Evolutionary conservation across 805 yeast species (phyloP), one percentile per base, ranked within the genome.

Genomic region (Starmerella tilneyi): DNA sequence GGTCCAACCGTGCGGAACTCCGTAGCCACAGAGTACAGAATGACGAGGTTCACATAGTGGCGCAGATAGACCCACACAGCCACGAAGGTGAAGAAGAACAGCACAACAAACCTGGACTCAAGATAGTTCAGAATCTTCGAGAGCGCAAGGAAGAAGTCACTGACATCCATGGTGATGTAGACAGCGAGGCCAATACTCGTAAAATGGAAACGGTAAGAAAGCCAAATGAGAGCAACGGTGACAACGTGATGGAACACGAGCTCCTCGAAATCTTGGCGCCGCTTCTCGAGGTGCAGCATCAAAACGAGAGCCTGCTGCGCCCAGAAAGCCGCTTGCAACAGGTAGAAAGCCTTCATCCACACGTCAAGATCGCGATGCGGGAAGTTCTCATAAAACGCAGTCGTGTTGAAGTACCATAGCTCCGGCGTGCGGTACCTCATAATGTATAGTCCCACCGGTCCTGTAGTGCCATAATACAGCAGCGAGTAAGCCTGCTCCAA

Each of bases 311-410:
- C 79, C 66, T 92, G 98, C 68, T 92, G 99, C 19, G 86, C 78
- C 99, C 99, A 92, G 64, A 85, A 92, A 4, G 96, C 82, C 5
- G 97, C 96, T 67, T 92, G 97, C 33, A 83, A 78, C 50, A 92
- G 69, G 62, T 92, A 92, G 61, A 81, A 92, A 12, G 77, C 63
- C 67, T 92, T 92, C 69, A 82, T 81, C 46, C 71, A 68, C 49
- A 68, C 72, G 46, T 74, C 80, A 59, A 82, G 83, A 27, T 80
- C 71, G 49, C 74, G 70, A 66, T 92, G 97, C 6, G 99, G 98
- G 62, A 81, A 89, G 21, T 74, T 67, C 48, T 62, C 72, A 64
- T 85, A 92, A 70, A 89, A 82, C 29, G 84, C 78, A 3, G 76
- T 69, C 3, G 96, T 92, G 60, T 83, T 74, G 64, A 92, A 92